phyloP scores from a whole-genome alignment of 441 rosid species.

The Brassica balearica region DNA sequence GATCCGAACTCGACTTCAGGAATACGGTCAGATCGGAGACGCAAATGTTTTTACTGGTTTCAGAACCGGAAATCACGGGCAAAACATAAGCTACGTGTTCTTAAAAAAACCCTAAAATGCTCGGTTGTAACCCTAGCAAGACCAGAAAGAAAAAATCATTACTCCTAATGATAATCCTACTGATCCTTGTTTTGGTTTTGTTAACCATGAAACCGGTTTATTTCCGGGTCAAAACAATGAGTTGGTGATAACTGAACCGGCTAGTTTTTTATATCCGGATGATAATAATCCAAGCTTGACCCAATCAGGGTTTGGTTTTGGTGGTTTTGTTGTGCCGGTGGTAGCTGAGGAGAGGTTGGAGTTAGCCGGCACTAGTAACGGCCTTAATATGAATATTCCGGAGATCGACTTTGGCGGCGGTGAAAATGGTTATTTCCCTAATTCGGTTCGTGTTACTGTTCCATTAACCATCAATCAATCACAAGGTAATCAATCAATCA shows the following conservation, averaged over 20 bases:
- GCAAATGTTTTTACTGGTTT: constrained; percentile 97
- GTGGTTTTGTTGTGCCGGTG: constrained; percentile 32
- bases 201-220: constrained; percentile 55
- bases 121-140: constrained; percentile 18
- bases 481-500: constrained; percentile 53
- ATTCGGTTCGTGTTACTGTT: constrained; percentile 45
- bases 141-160: constrained; percentile 25
- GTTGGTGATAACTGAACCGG: constrained; percentile 27
- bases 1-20: constrained; percentile 80
- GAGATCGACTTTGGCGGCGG: constrained; percentile 21
- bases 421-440: constrained; percentile 28
- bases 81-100: constrained; percentile 83
- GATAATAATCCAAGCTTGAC: constrained; percentile 5
- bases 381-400: constrained; percentile 24
- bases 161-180: constrained; percentile 37
- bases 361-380: constrained; percentile 17
- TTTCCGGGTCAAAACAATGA: constrained; percentile 35
- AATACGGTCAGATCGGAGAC: constrained; percentile 92
- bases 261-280: constrained; percentile 24
- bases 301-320: constrained; percentile 33
- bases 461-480: constrained; percentile 51
- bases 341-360: constrained; percentile 19
- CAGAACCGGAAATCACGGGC: constrained; percentile 92
- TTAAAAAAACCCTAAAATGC: constrained; percentile 46
- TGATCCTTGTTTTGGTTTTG: constrained; percentile 55